Conservation (phyloP, 2,329 filamentous ascomycete genomes). For the Dryadomyces quercivorus region DNA sequence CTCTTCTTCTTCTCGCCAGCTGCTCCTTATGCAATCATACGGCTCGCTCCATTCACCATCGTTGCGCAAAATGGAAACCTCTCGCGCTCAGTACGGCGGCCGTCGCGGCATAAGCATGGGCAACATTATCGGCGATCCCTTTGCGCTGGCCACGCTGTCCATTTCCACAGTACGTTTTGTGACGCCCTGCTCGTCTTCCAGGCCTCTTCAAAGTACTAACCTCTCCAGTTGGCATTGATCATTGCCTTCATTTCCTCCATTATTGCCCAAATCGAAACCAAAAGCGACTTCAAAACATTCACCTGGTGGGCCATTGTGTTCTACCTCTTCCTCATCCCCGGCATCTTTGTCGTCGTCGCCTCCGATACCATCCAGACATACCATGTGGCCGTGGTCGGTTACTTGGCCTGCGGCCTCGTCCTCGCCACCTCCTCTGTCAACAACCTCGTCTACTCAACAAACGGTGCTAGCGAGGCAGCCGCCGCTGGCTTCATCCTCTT, state of each 20-base stretch:
- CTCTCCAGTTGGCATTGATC: slow-evolving; percentile 73
- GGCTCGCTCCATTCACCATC: slow-evolving; percentile 62
- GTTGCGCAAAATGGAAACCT: slow-evolving; percentile 68
- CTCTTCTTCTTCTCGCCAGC: slow-evolving; percentile 1
- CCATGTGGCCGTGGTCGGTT: slow-evolving; percentile 82
- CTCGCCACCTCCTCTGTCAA: slow-evolving; percentile 81
- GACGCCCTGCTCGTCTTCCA: background rate
- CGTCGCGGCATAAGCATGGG: slow-evolving; percentile 58
- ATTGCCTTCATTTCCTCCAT: slow-evolving; percentile 84
- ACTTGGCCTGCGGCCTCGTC: slow-evolving; percentile 70
- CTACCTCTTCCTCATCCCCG: slow-evolving; percentile 70
- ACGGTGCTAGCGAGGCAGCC: slow-evolving; percentile 67
- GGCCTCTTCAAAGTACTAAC: background rate
- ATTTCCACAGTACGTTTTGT: slow-evolving; percentile 68
- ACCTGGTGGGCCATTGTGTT: slow-evolving; percentile 88
- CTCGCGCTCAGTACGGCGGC: slow-evolving; percentile 41
- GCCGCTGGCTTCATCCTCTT: slow-evolving; percentile 89
- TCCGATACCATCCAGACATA: slow-evolving; percentile 79
- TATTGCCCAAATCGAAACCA: slow-evolving; percentile 48
- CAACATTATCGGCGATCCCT: slow-evolving; percentile 92
- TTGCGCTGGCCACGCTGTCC: slow-evolving; percentile 86
- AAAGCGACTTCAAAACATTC: slow-evolving; percentile 61
- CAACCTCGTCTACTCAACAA: slow-evolving; percentile 64
- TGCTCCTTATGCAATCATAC: slow-evolving; percentile 60
- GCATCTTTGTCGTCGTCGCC: slow-evolving; percentile 70